Evolutionary conservation across 129 eudicot genomes (phyloP), one percentile per base, ranked within the genome.

Genomic region (Arctium minus): DNA sequence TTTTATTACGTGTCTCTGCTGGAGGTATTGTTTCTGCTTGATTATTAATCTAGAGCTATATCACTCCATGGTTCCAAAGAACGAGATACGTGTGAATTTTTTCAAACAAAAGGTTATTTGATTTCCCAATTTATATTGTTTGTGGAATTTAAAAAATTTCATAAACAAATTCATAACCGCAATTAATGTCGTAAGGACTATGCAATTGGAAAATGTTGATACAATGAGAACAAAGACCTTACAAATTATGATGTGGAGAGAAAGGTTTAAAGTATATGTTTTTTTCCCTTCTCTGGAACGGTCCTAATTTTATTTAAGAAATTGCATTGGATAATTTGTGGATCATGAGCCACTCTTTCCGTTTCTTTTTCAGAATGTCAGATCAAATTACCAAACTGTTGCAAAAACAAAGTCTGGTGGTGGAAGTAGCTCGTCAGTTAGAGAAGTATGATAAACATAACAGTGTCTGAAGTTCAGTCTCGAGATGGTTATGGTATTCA

Each of bases 1-100:
- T 95, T 95, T 80, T 95, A 95, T 83, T 95, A 95, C 64, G 88
- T 95, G 27, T 71, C 97, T 46, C 85, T 95, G 79, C 92, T 93
- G 40, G 97, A 95, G 96, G 96, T 94, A 89, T 56, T 29, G 36
- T 38, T 39, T 32, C 18, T 73, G 17, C 12, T 2, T 79, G 39
- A 31, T 80, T 62, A 37, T 3, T 27, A 33, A 44, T 1, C 27
- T 37, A 6, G 0, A 70, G 22, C 36, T 70, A 70, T 31, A 73
- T 17, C 0, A 73, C 53, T 38, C 76, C 32, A 73, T 7, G 22
- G 18, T 73, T 73, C 0, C 12, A 73, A 18, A 73, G 22, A 36
- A 35, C 35, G 6, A 15, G 11, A 73, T 39, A 44, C 4, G 6
- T 38, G 44, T 60, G 17, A 15, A 4, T 3, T 53, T 53, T 53